These are phyloP conservation scores for Rhynchospora pubera DNA, from an alignment of 176 grass and related monocot species.

Conservation along the genomic window DNA sequence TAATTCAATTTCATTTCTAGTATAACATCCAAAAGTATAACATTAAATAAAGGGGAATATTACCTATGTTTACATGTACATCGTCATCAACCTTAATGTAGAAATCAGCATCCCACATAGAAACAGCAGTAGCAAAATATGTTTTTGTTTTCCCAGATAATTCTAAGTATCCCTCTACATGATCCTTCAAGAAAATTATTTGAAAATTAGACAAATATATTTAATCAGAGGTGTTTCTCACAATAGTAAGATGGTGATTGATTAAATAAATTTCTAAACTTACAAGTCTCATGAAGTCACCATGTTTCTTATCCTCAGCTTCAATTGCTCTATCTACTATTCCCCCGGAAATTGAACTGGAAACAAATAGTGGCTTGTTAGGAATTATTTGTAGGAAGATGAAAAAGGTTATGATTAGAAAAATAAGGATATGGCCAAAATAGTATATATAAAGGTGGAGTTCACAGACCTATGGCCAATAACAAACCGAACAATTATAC, in stretches of 20 bases:
- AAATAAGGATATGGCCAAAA: neutral
- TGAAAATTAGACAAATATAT: slow-evolving; percentile 7
- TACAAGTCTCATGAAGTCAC: slow-evolving; percentile 83
- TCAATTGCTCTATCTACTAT: slow-evolving; percentile 73
- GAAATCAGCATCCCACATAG: slow-evolving; percentile 89
- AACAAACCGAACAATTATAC: slow-evolving; percentile 83
- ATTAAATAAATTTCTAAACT: slow-evolving; percentile 6
- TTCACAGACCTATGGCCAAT: slow-evolving; percentile 76
- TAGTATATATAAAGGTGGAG: neutral
- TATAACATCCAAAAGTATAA: slow-evolving; percentile 5
- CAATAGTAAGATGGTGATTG: neutral
- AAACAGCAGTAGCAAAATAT: slow-evolving; percentile 80
- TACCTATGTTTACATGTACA: slow-evolving; percentile 98
- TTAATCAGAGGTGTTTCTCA: neutral
- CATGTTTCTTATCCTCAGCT: slow-evolving; percentile 81
- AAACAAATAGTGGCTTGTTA: slow-evolving; percentile 8
- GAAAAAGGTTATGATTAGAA: neutral
- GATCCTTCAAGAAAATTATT: slow-evolving; percentile 50
- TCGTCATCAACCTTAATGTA: slow-evolving; percentile 92
- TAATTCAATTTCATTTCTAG: neutral
- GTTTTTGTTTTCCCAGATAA: slow-evolving; percentile 80
- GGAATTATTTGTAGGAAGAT: neutral
- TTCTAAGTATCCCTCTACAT: slow-evolving; percentile 93
- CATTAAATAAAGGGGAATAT: neutral
- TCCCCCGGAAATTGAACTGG: slow-evolving; percentile 80